Evolutionary conservation across 805 yeast species (phyloP).

Genomic region (Cyberlindnera subsufficiens): DNA sequence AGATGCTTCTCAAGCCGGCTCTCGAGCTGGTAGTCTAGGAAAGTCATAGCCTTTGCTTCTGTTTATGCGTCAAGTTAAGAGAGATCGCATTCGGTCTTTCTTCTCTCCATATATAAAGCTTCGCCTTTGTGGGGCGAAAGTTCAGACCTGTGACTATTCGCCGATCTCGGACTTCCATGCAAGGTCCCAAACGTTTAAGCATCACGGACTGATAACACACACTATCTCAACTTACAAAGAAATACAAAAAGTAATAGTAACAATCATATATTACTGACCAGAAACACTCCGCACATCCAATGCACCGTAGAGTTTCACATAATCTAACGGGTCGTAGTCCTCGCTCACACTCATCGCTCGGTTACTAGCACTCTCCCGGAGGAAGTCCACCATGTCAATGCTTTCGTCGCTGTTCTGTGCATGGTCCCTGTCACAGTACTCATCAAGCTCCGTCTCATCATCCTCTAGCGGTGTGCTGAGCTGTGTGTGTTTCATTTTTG

Average conservation of each 20-base stretch:
- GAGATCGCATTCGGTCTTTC: no score
- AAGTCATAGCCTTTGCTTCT: conserved; percentile 3
- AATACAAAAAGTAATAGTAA: no score
- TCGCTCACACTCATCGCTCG: conserved; percentile 9
- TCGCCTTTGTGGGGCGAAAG: no score
- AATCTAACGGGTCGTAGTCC: conserved; percentile 10
- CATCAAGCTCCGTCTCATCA: background rate
- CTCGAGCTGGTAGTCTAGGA: conserved; percentile 19
- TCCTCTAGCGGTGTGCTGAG: background rate
- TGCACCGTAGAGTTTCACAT: background rate
- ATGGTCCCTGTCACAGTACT: conserved; percentile 1
- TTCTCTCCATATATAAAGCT: no score
- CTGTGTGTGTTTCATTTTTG: no score
- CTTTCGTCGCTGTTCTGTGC: conserved; percentile 2
- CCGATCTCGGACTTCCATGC: no score
- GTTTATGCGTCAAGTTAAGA: background rate
- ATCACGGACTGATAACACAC: background rate
- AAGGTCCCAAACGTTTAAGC: background rate
- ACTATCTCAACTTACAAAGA: no score
- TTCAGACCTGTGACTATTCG: no score
- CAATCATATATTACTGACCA: no score
- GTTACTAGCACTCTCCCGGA: conserved; percentile 16
- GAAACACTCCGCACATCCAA: no score
- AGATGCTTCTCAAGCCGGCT: conserved; percentile 13
- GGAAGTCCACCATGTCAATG: conserved; percentile 15